Conservation (phyloP, 345 rosid species). For the Dovyalis caffra region DNA sequence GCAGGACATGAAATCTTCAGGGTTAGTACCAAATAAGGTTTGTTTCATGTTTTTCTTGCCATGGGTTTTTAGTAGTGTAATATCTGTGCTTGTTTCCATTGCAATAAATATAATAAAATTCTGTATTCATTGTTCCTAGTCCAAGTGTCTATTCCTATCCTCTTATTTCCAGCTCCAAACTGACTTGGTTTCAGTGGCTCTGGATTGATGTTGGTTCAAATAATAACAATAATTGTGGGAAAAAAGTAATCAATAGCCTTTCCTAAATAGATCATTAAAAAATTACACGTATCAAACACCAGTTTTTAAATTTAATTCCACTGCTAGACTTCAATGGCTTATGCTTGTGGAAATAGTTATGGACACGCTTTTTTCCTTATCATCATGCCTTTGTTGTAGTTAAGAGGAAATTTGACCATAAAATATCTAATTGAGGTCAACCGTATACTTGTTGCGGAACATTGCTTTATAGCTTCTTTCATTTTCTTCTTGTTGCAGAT, state of each 20-base stretch:
- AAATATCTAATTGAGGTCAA: not conserved
- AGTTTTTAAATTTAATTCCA: too few species aligned
- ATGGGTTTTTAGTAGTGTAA: not conserved
- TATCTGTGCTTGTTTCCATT: not conserved
- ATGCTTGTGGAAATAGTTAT: not conserved
- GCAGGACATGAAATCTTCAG: slow-evolving; percentile 68
- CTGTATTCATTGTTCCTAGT: not conserved
- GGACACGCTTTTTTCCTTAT: not conserved
- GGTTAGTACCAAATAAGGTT: slow-evolving; percentile 89
- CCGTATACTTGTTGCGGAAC: not conserved
- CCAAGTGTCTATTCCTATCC: too few species aligned
- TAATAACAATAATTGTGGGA: not conserved
- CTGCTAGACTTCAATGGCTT: too few species aligned
- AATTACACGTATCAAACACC: not conserved
- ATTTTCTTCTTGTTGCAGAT: not conserved
- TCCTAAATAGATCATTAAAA: not conserved
- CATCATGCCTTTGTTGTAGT: not conserved
- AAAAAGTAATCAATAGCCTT: not conserved
- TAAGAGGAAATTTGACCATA: not conserved
- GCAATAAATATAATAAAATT: not conserved
- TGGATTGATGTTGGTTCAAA: slow-evolving; percentile 6
- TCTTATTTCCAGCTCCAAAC: too few species aligned
- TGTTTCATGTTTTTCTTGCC: slow-evolving; percentile 26
- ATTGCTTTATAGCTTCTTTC: not conserved
- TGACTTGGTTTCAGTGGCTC: not conserved